A percentile compares a stretch with the other conserved stretches of the same genome.
phyloP scores from a whole-genome alignment of 768 basidiomycete genomes.

The Termitomyces sp. region DNA sequence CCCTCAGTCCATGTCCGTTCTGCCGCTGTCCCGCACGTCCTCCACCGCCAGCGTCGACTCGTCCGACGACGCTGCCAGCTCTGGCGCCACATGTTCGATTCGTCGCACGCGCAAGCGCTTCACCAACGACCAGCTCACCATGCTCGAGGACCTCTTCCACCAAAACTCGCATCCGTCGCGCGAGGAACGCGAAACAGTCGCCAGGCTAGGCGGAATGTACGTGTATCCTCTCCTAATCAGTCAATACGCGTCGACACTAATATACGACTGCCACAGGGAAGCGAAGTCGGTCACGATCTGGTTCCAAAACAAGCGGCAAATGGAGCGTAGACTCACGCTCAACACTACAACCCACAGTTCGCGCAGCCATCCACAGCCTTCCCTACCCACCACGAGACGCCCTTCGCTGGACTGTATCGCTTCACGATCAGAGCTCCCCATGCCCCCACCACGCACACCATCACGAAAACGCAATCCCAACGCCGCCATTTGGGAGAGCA shows the following conservation, averaged over 20 bases:
- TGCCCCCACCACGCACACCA: conserved; percentile 39
- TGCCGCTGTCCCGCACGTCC: conserved; percentile 43
- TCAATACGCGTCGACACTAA: conserved; percentile 14
- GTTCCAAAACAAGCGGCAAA: conserved; percentile 83
- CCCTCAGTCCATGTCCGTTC: conserved; percentile 8
- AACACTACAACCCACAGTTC: conserved; percentile 32
- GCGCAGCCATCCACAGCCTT: conserved; percentile 23
- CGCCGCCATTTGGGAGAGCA: conserved; percentile 49
- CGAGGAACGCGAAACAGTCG: conserved; percentile 66
- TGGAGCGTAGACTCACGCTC: conserved; percentile 55
- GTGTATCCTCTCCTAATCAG: conserved; percentile 24
- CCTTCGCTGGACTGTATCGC: conserved; percentile 61
- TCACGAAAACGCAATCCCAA: conserved; percentile 35
- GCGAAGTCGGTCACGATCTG: conserved; percentile 74
- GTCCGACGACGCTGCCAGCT: conserved; percentile 37
- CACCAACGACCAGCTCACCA: conserved; percentile 62
- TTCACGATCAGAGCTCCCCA: conserved; percentile 50
- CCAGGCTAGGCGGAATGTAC: conserved; percentile 62
- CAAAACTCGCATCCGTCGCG: conserved; percentile 73
- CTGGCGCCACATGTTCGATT: conserved; percentile 29
- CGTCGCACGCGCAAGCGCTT: conserved; percentile 73
- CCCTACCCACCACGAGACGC: conserved; percentile 27
- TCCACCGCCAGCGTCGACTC: conserved; percentile 58
- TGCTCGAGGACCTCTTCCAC: conserved; percentile 75
- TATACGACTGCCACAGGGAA: conserved; percentile 41